These are phyloP conservation scores for Hura crepitans DNA, from an alignment of 441 rosid genomes.

Conservation along the genomic window DNA sequence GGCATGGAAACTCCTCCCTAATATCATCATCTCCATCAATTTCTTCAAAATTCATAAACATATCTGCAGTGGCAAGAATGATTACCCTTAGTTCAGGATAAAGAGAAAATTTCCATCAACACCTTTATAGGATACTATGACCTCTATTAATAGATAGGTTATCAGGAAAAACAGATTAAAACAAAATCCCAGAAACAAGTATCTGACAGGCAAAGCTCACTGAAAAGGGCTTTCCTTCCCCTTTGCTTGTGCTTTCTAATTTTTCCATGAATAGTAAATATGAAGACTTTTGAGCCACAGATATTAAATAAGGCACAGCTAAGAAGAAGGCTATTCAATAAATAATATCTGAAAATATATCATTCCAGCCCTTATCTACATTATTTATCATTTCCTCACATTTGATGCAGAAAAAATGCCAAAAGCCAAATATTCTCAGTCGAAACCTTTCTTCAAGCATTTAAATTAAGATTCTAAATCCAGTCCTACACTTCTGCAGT, in stretches of 20 bases:
- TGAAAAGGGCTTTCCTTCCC: background rate
- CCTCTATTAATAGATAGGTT: background rate
- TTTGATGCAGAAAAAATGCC: background rate
- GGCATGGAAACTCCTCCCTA: constrained; percentile 92
- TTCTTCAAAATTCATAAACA: constrained; percentile 82
- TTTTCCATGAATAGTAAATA: background rate
- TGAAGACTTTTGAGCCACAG: background rate
- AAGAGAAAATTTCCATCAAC: background rate
- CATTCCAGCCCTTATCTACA: background rate
- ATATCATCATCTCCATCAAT: constrained; percentile 81
- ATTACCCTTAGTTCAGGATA: constrained; percentile 19
- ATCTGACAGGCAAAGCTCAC: background rate
- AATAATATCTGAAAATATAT: background rate
- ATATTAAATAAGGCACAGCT: background rate
- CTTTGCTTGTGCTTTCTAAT: background rate
- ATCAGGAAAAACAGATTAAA: constrained; percentile 1
- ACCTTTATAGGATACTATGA: background rate
- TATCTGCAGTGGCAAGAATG: constrained; percentile 51
- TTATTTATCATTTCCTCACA: background rate
- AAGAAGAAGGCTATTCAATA: background rate
- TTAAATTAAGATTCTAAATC: background rate
- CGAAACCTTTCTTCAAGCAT: background rate
- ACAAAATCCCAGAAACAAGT: background rate
- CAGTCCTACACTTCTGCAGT: background rate
- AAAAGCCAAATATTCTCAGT: background rate